Conservation (phyloP, 192 early-diverging fungal species). For the Ambispora gerdemannii region DNA sequence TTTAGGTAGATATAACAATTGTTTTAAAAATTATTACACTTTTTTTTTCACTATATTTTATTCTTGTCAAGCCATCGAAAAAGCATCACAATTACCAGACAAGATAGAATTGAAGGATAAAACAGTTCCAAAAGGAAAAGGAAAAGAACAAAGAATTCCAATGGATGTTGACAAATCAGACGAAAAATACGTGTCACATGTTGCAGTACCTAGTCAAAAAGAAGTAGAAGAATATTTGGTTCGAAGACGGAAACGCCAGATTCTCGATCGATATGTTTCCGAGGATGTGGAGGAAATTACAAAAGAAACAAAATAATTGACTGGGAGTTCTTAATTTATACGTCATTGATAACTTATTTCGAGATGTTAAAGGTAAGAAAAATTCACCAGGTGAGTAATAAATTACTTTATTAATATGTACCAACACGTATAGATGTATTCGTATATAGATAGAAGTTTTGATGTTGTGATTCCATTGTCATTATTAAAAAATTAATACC, state of each 20-base stretch:
- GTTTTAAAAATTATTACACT: background rate
- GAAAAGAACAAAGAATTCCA: constrained; percentile 2
- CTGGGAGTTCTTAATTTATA: too few species aligned
- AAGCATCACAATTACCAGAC: constrained; percentile 30
- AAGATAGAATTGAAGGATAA: constrained; percentile 34
- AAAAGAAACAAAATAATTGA: constrained; percentile 1
- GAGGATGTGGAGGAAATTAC: constrained; percentile 36
- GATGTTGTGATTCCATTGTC: too few species aligned
- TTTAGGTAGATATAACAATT: constrained; percentile 29
- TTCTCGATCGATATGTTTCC: constrained; percentile 51
- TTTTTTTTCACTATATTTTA: background rate
- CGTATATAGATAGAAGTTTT: too few species aligned
- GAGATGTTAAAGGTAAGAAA: too few species aligned
- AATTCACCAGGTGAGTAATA: too few species aligned
- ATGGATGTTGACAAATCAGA: constrained; percentile 38
- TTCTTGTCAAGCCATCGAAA: constrained; percentile 30
- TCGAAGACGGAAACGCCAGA: constrained; percentile 64
- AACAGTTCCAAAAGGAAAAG: constrained; percentile 30
- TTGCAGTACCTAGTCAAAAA: constrained; percentile 63
- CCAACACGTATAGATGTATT: too few species aligned
- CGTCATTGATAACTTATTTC: too few species aligned
- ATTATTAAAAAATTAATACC: too few species aligned
- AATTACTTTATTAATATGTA: too few species aligned
- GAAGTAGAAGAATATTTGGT: constrained; percentile 77
- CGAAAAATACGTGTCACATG: constrained; percentile 35